These are phyloP conservation scores for Cyclotella distinguenda DNA, from an alignment of 108 stramenopile species.

Conservation along the genomic window DNA sequence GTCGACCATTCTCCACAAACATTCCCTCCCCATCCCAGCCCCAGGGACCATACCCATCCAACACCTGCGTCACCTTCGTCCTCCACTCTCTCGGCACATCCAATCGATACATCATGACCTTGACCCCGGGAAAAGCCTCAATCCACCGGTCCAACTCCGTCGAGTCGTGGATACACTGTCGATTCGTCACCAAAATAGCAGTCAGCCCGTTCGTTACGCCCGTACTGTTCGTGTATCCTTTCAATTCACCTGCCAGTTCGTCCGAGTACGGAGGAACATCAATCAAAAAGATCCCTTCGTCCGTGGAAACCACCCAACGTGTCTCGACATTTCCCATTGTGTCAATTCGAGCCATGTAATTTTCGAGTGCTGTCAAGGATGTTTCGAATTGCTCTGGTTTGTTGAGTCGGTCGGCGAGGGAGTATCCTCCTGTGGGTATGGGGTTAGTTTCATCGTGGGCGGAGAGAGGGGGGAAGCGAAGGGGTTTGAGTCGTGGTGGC, in stretches of 20 bases:
- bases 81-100: constrained; percentile 82
- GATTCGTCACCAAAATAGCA: constrained; percentile 71
- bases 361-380: too few species aligned
- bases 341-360: too few species aligned
- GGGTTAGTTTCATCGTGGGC: too few species aligned
- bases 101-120: constrained; percentile 65
- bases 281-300: constrained; percentile 76
- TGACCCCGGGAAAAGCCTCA: constrained; percentile 57
- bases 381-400: too few species aligned
- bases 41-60: constrained; percentile 90
- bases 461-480: too few species aligned
- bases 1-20: constrained; percentile 71
- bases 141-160: constrained; percentile 69
- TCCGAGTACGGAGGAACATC: constrained; percentile 86
- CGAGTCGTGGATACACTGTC: constrained; percentile 70
- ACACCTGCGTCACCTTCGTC: constrained; percentile 56
- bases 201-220: constrained; percentile 49
- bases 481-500: too few species aligned
- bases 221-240: background rate
- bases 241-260: constrained; percentile 51
- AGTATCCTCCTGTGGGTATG: too few species aligned
- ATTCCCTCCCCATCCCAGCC: constrained; percentile 48
- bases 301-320: too few species aligned
- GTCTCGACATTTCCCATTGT: too few species aligned
- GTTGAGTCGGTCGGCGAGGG: too few species aligned